phyloP scores from a whole-genome alignment of 495 filamentous ascomycete species.

The Neurospora cerealis region DNA sequence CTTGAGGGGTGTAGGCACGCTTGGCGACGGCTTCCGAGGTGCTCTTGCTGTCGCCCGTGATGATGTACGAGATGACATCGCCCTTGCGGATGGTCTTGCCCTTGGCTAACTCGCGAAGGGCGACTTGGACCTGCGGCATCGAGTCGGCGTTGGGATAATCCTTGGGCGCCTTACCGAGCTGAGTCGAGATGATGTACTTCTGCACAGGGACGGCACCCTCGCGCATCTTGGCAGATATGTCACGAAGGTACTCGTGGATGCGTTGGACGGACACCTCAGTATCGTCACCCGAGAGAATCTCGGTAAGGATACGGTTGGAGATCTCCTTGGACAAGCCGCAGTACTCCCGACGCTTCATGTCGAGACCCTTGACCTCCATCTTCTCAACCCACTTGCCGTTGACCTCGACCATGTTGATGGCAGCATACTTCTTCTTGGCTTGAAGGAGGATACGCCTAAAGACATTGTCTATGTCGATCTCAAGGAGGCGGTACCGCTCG shows the following conservation, averaged over 20 bases:
- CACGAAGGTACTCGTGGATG: constrained; percentile 84
- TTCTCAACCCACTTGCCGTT: constrained; percentile 88
- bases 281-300: constrained; percentile 89
- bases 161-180: constrained; percentile 85
- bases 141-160: constrained; percentile 86
- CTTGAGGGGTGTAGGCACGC: constrained; percentile 76
- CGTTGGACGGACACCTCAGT: constrained; percentile 78
- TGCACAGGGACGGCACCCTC: background rate
- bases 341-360: constrained; percentile 96
- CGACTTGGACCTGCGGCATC: constrained; percentile 98
- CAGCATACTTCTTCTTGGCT: constrained; percentile 99
- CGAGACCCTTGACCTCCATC: constrained; percentile 94
- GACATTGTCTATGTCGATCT: constrained; percentile 97
- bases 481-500: constrained; percentile 76
- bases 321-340: constrained; percentile 90
- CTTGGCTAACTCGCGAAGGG: constrained; percentile 73
- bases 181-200: constrained; percentile 67
- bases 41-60: constrained; percentile 66
- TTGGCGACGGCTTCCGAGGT: constrained; percentile 70
- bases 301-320: constrained; percentile 71
- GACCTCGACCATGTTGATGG: constrained; percentile 82
- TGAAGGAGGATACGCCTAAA: constrained; percentile 89
- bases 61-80: constrained; percentile 92
- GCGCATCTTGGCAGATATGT: constrained; percentile 74
- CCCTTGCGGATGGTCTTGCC: constrained; percentile 83